A percentile compares a stretch with the other conserved stretches of the same genome.
These are phyloP conservation scores for Schizosaccharomyces versatilis DNA, from an alignment of 1,139 yeast species.

Conservation along the genomic window DNA sequence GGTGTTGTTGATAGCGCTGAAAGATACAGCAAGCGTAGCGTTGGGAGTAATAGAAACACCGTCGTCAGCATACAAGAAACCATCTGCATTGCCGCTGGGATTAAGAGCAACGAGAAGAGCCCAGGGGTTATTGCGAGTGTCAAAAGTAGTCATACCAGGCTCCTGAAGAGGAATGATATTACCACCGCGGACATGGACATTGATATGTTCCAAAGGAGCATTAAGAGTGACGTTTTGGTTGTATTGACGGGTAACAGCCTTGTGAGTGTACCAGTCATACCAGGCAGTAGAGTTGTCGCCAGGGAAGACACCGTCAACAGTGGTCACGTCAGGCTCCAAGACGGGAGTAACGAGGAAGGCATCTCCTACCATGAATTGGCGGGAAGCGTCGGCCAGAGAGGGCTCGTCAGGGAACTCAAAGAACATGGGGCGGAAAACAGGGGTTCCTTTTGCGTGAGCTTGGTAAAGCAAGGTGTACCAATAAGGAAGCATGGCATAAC, in stretches of 20 bases:
- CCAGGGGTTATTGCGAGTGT: slow-evolving; percentile 20
- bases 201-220: slow-evolving; percentile 41
- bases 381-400: slow-evolving; percentile 39
- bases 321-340: slow-evolving; percentile 29
- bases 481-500: slow-evolving; percentile 56
- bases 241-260: slow-evolving; percentile 15
- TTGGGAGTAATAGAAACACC: slow-evolving; percentile 36
- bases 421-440: slow-evolving; percentile 50
- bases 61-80: slow-evolving; percentile 57
- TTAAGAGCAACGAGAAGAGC: slow-evolving; percentile 31
- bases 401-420: slow-evolving; percentile 36
- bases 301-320: slow-evolving; percentile 36
- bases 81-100: slow-evolving; percentile 28
- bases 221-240: slow-evolving; percentile 19
- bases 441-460: slow-evolving; percentile 36
- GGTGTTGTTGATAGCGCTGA: slow-evolving; percentile 13
- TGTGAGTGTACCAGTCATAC: slow-evolving; percentile 22
- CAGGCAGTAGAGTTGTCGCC: slow-evolving; percentile 23
- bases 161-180: slow-evolving; percentile 33
- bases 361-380: slow-evolving; percentile 56
- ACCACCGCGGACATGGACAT: slow-evolving; percentile 57
- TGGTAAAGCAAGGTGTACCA: slow-evolving; percentile 56
- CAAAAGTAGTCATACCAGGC: slow-evolving; percentile 20
- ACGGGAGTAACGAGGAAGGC: slow-evolving; percentile 61
- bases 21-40: not conserved